Percentiles rank a stretch among this genome's conserved stretches.
These are phyloP conservation scores for Saturnispora gosingensis DNA, from an alignment of 805 yeast species.

Conservation along the genomic window DNA sequence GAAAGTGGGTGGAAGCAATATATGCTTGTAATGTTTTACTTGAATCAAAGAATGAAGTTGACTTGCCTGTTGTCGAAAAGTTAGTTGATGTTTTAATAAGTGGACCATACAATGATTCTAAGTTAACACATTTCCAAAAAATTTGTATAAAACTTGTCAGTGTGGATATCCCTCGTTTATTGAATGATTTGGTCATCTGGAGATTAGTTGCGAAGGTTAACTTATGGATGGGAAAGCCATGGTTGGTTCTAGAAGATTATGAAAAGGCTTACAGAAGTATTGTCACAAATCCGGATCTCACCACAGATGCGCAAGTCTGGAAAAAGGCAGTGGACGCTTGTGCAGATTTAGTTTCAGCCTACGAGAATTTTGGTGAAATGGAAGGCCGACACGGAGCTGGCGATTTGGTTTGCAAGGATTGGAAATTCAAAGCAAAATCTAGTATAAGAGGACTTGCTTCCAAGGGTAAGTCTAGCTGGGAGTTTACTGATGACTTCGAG, in stretches of 20 bases:
- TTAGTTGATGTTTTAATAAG: slow-evolving; percentile 57
- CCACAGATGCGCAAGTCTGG: slow-evolving; percentile 56
- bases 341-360: slow-evolving; percentile 72
- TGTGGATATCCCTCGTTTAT: slow-evolving; percentile 54
- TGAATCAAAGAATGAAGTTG: slow-evolving; percentile 53
- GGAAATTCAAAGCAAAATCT: slow-evolving; percentile 78
- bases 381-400: slow-evolving; percentile 75
- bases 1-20: slow-evolving; percentile 85
- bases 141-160: slow-evolving; percentile 67
- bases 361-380: slow-evolving; percentile 76
- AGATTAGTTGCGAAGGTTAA: slow-evolving; percentile 77
- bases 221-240: slow-evolving; percentile 77
- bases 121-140: slow-evolving; percentile 53
- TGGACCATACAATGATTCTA: slow-evolving; percentile 32
- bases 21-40: slow-evolving; percentile 61
- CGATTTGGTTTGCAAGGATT: slow-evolving; percentile 80
- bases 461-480: slow-evolving; percentile 74
- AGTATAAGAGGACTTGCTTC: slow-evolving; percentile 67
- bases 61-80: slow-evolving; percentile 65
- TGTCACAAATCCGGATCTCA: slow-evolving; percentile 54
- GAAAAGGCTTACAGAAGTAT: slow-evolving; percentile 80
- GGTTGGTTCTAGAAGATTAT: slow-evolving; percentile 78
- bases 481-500: slow-evolving; percentile 70
- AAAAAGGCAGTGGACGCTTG: slow-evolving; percentile 72
- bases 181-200: slow-evolving; percentile 67